Evolutionary conservation across 2,329 filamentous ascomycete species (phyloP).

Genomic region (Myrmaecium sp.): DNA sequence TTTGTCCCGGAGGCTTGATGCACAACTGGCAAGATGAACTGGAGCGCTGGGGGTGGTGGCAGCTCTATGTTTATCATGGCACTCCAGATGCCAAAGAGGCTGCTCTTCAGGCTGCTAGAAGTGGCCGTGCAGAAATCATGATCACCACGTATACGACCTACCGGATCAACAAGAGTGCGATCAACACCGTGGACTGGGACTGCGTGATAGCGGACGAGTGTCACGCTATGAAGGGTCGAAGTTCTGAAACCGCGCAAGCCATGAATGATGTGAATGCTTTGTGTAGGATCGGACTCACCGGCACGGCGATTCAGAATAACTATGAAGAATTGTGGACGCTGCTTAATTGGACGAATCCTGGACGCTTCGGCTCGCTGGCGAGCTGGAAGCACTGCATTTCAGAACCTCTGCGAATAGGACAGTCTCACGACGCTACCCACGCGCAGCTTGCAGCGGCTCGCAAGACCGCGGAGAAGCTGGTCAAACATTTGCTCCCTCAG

Average conservation of each 20-base stretch:
- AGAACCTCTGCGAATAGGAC: constrained; percentile 66
- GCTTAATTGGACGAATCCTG: constrained; percentile 90
- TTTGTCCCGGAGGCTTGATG: constrained; percentile 79
- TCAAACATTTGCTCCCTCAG: constrained; percentile 69
- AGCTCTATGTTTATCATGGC: constrained; percentile 69
- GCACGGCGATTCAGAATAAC: constrained; percentile 93
- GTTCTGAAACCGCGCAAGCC: constrained; percentile 60
- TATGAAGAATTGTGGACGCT: constrained; percentile 96
- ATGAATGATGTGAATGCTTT: constrained; percentile 85
- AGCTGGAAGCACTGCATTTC: constrained; percentile 70
- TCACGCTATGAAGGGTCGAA: constrained; percentile 68
- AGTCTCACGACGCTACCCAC: constrained; percentile 80
- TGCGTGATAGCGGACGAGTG: constrained; percentile 90
- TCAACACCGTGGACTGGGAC: constrained; percentile 86
- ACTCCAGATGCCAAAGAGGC: constrained; percentile 43
- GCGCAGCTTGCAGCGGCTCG: constrained; percentile 67
- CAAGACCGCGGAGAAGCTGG: constrained; percentile 67
- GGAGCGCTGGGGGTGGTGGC: constrained; percentile 89
- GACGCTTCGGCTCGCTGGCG: constrained; percentile 44
- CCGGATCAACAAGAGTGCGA: constrained; percentile 50
- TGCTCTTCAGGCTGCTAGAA: constrained; percentile 52
- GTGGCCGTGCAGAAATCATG: constrained; percentile 72
- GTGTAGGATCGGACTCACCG: constrained; percentile 82
- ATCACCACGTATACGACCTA: constrained; percentile 93
- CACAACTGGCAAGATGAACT: constrained; percentile 85